Percentiles rank a stretch among this genome's conserved stretches.
phyloP scores from a whole-genome alignment of 129 eudicot species.

The Flaveria bidentis region DNA sequence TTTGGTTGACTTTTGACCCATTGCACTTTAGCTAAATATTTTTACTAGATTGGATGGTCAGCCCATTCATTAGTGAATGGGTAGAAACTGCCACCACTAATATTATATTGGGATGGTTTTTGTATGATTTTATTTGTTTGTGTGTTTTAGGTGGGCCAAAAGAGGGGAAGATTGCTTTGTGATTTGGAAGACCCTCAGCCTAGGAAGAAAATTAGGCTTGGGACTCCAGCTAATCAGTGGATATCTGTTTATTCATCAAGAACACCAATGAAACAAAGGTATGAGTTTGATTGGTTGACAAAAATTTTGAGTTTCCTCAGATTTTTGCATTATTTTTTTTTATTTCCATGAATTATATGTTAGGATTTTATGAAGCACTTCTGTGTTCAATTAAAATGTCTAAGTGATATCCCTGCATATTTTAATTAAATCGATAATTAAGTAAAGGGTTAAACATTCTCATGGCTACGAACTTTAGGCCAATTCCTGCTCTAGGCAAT shows the following conservation, averaged over 20 bases:
- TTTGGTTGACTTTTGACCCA: neutral
- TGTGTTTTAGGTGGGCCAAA: constrained; percentile 73
- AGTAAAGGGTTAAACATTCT: neutral
- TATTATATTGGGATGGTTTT: neutral
- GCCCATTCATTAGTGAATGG: neutral
- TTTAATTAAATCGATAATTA: neutral
- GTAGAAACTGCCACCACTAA: neutral
- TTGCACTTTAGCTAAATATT: neutral
- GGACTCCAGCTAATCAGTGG: constrained; percentile 91
- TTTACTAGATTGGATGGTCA: neutral
- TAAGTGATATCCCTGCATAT: neutral
- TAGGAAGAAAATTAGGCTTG: constrained; percentile 73
- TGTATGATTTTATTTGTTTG: constrained; percentile 11
- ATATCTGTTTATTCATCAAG: constrained; percentile 73
- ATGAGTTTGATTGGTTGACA: neutral
- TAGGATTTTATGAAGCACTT: neutral
- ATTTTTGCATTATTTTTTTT: neutral
- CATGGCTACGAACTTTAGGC: neutral
- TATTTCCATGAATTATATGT: neutral
- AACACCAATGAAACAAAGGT: constrained; percentile 87
- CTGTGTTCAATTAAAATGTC: neutral
- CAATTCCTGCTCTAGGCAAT: too few relatives aligned
- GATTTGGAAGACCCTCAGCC: constrained; percentile 74
- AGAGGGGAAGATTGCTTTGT: constrained; percentile 62
- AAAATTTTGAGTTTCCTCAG: neutral